phyloP scores from a whole-genome alignment of 2,329 filamentous ascomycete species.

The Trichoderma sp. region DNA sequence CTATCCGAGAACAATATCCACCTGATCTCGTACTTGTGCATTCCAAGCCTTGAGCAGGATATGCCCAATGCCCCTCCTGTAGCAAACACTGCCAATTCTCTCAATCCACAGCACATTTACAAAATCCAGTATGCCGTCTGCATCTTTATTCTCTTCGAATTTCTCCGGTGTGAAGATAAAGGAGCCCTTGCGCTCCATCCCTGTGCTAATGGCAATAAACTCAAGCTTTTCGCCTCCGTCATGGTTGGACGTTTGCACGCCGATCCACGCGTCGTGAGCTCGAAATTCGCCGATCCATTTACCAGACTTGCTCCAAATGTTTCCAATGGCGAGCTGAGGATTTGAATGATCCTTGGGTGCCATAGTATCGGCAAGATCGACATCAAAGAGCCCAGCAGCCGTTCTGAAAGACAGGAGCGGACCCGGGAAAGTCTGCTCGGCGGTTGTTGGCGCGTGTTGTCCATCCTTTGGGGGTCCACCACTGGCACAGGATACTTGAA shows the following conservation, averaged over 20 bases:
- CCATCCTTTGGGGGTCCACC: conserved; percentile 35
- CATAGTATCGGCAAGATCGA: conserved; percentile 42
- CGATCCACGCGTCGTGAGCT: conserved; percentile 49
- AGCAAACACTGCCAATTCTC: conserved; percentile 45
- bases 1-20: conserved; percentile 45
- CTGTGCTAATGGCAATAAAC: conserved; percentile 45
- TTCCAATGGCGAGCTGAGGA: conserved; percentile 46
- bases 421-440: conserved; percentile 39
- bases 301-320: conserved; percentile 40
- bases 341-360: conserved; percentile 38
- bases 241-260: conserved; percentile 49
- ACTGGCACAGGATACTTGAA: conserved; percentile 48
- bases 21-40: conserved; percentile 41
- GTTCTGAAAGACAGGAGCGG: conserved; percentile 45
- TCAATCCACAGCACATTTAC: conserved; percentile 51
- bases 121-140: conserved; percentile 46
- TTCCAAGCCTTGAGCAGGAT: conserved; percentile 45
- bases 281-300: conserved; percentile 46
- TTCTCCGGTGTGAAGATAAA: conserved; percentile 42
- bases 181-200: conserved; percentile 44
- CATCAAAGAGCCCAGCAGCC: conserved; percentile 42
- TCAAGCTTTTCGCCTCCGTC: conserved; percentile 47
- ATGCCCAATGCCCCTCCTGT: conserved; percentile 46
- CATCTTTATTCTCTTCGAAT: conserved; percentile 44
- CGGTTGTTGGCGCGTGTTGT: conserved; percentile 33